Evolutionary conservation across 1,284 basidiomycete species (phyloP).

Genomic region (Apiotrichum siamense): DNA sequence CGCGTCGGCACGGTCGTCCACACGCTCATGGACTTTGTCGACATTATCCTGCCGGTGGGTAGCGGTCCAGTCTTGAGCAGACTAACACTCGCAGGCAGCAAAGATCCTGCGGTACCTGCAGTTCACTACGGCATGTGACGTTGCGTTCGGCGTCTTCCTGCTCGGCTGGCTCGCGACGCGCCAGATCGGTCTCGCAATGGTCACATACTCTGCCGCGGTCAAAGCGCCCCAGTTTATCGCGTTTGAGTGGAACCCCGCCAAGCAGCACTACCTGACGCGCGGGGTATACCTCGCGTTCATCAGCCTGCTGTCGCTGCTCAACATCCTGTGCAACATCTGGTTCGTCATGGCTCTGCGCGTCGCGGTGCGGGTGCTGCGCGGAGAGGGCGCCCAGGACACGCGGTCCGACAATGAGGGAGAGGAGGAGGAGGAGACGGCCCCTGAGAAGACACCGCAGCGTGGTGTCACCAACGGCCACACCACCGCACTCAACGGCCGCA

Average conservation of each 20-base stretch:
- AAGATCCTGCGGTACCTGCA: conserved; percentile 89
- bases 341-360: conserved; percentile 76
- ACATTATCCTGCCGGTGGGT: conserved; percentile 84
- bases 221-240: conserved; percentile 54
- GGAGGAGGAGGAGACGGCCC: conserved; percentile 4
- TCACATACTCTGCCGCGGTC: conserved; percentile 58
- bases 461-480: not conserved
- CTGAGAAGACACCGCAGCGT: not conserved
- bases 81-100: conserved; percentile 59
- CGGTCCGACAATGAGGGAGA: conserved; percentile 73
- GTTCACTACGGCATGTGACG: conserved; percentile 63
- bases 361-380: conserved; percentile 70
- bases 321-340: conserved; percentile 76
- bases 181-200: conserved; percentile 67
- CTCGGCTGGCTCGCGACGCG: conserved; percentile 84
- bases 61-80: too few relatives aligned
- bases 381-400: conserved; percentile 71
- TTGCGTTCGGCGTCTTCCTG: conserved; percentile 73
- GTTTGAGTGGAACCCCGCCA: conserved; percentile 58
- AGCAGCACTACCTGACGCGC: conserved; percentile 56
- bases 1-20: conserved; percentile 82
- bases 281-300: conserved; percentile 54
- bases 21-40: conserved; percentile 87
- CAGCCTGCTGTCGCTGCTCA: conserved; percentile 52
- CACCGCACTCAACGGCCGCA: not conserved